Conservation (phyloP, 1,139 yeast genomes). For the Sugiyamaella xylanicola region DNA sequence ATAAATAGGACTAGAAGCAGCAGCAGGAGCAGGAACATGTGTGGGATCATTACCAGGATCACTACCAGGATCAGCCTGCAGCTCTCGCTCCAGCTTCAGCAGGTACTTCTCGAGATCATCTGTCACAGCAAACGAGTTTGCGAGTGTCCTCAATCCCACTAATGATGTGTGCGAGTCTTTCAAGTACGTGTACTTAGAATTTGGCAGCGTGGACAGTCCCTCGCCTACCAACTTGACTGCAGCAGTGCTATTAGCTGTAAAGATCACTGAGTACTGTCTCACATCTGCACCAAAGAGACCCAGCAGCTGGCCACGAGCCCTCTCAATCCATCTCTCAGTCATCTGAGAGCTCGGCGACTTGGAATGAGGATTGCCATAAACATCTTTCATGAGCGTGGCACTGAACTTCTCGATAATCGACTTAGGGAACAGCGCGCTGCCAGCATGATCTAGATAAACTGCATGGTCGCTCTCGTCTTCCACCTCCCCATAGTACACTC, state of each 20-base stretch:
- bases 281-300: slow-evolving; percentile 43
- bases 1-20: no score
- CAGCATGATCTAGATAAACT: slow-evolving; percentile 44
- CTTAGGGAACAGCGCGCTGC: slow-evolving; percentile 43
- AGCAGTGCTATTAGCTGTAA: slow-evolving; percentile 47
- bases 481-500: background rate
- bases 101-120: slow-evolving; percentile 8
- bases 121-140: slow-evolving; percentile 26
- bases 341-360: slow-evolving; percentile 38
- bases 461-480: background rate
- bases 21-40: no score
- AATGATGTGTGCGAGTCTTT: slow-evolving; percentile 47
- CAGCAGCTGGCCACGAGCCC: slow-evolving; percentile 39
- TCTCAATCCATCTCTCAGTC: slow-evolving; percentile 35
- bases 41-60: no score
- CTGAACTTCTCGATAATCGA: slow-evolving; percentile 36
- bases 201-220: slow-evolving; percentile 28
- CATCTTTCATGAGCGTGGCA: slow-evolving; percentile 30
- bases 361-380: slow-evolving; percentile 49
- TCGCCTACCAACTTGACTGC: slow-evolving; percentile 46
- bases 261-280: slow-evolving; percentile 44
- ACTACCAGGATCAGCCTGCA: background rate
- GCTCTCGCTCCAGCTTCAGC: background rate
- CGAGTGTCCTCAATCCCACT: slow-evolving; percentile 45
- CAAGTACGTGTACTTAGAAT: slow-evolving; percentile 36